These are phyloP conservation scores for Populus simonii DNA, from an alignment of 345 rosid genomes.

Conservation along the genomic window DNA sequence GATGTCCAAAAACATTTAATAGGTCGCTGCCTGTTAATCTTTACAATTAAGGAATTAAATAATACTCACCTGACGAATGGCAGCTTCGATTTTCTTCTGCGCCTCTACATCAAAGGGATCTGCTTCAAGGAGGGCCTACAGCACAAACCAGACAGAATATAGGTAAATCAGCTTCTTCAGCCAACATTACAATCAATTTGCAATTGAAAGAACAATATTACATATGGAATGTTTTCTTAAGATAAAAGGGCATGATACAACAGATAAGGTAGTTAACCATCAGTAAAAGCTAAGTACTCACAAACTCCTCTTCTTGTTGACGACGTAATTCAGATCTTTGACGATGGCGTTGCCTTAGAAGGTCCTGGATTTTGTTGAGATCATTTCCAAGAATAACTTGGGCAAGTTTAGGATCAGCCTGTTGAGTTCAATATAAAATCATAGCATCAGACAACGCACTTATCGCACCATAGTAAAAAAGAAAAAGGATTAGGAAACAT, in stretches of 20 bases:
- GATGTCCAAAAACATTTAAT: background rate
- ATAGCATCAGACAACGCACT: background rate
- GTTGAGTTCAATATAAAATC: slow-evolving; percentile 17
- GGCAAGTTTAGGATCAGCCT: slow-evolving; percentile 91
- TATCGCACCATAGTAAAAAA: background rate
- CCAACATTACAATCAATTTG: background rate
- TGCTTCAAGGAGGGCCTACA: slow-evolving; percentile 81
- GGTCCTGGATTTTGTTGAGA: slow-evolving; percentile 70
- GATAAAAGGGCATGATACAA: background rate
- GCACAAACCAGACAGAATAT: background rate
- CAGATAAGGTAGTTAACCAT: background rate
- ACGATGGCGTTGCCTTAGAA: slow-evolving; percentile 61
- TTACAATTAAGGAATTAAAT: background rate
- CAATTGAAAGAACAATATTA: background rate
- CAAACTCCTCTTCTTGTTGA: slow-evolving; percentile 76
- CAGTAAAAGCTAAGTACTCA: slow-evolving; percentile 37
- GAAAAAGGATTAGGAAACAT: background rate
- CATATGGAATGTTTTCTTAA: background rate
- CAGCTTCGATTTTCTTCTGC: slow-evolving; percentile 95
- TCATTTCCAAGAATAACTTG: slow-evolving; percentile 81
- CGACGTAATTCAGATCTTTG: slow-evolving; percentile 68
- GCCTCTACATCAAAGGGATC: slow-evolving; percentile 99
- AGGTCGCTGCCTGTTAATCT: background rate
- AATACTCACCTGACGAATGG: slow-evolving; percentile 78
- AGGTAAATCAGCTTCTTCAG: slow-evolving; percentile 8